These are phyloP conservation scores for Xeromyces bisporus DNA, from an alignment of 495 filamentous ascomycete species.

Conservation along the genomic window DNA sequence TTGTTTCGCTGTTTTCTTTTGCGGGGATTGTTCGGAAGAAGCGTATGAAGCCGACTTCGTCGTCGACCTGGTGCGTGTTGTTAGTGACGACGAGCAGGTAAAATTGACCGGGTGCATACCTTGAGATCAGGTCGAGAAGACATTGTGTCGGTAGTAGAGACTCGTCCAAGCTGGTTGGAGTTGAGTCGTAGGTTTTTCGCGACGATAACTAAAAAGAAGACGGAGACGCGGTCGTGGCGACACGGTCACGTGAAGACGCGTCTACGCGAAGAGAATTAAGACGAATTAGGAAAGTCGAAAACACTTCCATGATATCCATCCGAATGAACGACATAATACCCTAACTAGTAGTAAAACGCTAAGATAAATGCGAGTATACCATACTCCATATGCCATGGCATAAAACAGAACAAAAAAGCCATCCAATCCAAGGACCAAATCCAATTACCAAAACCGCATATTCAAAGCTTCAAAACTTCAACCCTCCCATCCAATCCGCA, in stretches of 20 bases:
- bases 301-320: too few species aligned
- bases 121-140: constrained; percentile 83
- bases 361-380: too few species aligned
- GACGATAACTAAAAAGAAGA: too few species aligned
- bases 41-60: constrained; percentile 88
- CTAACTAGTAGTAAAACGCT: too few species aligned
- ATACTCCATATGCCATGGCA: too few species aligned
- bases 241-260: constrained; percentile 25
- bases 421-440: too few species aligned
- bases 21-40: constrained; percentile 71
- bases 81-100: neutral
- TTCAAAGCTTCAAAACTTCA: constrained; percentile 5
- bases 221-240: constrained; percentile 13
- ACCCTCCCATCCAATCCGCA: constrained; percentile 20
- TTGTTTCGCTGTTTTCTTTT: constrained; percentile 41
- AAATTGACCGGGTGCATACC: constrained; percentile 25
- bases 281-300: too few species aligned
- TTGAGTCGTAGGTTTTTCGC: too few species aligned
- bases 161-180: constrained; percentile 5
- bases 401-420: too few species aligned
- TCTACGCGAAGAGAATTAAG: too few species aligned
- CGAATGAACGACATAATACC: too few species aligned
- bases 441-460: constrained; percentile 6
- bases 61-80: constrained; percentile 53
- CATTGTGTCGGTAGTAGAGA: constrained; percentile 37